Conservation (phyloP, 345 rosid genomes). For the Dimocarpus longan region DNA sequence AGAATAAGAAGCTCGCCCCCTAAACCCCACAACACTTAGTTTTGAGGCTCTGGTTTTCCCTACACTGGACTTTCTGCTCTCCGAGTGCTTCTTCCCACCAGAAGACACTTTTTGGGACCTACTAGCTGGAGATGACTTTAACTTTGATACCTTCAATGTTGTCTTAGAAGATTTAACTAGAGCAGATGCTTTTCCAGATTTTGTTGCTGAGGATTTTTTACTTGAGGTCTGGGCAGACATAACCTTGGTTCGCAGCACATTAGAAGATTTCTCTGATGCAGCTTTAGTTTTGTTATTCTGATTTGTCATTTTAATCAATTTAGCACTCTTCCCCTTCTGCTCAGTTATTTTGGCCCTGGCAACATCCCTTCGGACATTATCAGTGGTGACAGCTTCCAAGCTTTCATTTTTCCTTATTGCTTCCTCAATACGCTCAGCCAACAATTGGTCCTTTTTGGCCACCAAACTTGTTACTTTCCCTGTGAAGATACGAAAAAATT, state of each 20-base stretch:
- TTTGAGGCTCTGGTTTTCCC: constrained; percentile 41
- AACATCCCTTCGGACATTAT: constrained; percentile 64
- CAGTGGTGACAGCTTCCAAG: constrained; percentile 69
- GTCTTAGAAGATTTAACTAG: constrained; percentile 45
- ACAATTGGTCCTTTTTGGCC: constrained; percentile 53
- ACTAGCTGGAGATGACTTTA: constrained; percentile 23
- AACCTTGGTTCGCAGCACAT: constrained; percentile 24
- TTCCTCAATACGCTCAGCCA: constrained; percentile 76
- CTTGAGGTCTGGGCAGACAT: constrained; percentile 25
- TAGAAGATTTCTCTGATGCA: constrained; percentile 27
- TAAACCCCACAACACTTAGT: constrained; percentile 72
- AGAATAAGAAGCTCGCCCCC: constrained; percentile 60
- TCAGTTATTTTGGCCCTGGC: constrained; percentile 67
- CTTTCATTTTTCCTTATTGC: constrained; percentile 85
- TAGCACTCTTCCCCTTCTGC: constrained; percentile 58
- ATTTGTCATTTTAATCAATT: constrained; percentile 44
- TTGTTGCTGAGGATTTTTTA: constrained; percentile 39
- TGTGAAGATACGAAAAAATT: constrained; percentile 30
- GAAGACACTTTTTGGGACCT: constrained; percentile 28
- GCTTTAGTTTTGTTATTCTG: constrained; percentile 44
- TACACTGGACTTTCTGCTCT: constrained; percentile 11
- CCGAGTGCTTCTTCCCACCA: constrained; percentile 27
- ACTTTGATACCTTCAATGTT: constrained; percentile 26
- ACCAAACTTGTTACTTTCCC: constrained; percentile 92
- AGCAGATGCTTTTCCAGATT: constrained; percentile 39